Evolutionary conservation across 2,329 filamentous ascomycete genomes (phyloP).

Genomic region (Alternaria consortialis): DNA sequence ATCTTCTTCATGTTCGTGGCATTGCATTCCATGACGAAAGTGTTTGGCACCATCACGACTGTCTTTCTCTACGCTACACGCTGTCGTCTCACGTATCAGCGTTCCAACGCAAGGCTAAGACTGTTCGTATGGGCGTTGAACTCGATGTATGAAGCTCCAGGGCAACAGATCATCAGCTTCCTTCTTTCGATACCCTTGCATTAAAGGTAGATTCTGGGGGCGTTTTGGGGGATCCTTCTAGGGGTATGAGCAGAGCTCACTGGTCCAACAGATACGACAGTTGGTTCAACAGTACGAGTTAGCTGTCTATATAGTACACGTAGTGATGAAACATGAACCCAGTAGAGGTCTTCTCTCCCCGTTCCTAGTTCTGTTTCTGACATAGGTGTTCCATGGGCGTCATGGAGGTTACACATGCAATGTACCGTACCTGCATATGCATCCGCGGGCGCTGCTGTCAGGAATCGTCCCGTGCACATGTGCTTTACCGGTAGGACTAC

Average conservation of each 20-base stretch:
- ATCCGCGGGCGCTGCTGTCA: not conserved
- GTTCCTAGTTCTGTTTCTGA: not conserved
- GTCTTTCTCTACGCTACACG: not conserved
- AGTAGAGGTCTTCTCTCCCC: not conserved
- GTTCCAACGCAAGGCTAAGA: not conserved
- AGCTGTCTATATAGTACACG: not conserved
- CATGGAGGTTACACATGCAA: not conserved
- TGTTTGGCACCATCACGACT: not conserved
- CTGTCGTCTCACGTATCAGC: not conserved
- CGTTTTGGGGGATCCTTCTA: not conserved
- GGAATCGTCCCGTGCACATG: not conserved
- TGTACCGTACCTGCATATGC: not conserved
- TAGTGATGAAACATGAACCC: not conserved
- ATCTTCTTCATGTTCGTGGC: not conserved
- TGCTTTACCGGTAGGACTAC: not conserved
- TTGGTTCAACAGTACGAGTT: not conserved
- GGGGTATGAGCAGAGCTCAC: not conserved
- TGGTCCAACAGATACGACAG: not conserved
- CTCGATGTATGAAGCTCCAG: not conserved
- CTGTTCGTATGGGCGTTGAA: slow-evolving; percentile 1
- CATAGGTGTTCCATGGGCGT: not conserved
- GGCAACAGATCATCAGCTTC: not conserved
- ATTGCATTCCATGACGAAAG: not conserved
- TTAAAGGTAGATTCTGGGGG: not conserved
- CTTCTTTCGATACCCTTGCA: not conserved